These are phyloP conservation scores for Exophiala alcalophila DNA, from an alignment of 2,329 filamentous ascomycete genomes.

Conservation along the genomic window DNA sequence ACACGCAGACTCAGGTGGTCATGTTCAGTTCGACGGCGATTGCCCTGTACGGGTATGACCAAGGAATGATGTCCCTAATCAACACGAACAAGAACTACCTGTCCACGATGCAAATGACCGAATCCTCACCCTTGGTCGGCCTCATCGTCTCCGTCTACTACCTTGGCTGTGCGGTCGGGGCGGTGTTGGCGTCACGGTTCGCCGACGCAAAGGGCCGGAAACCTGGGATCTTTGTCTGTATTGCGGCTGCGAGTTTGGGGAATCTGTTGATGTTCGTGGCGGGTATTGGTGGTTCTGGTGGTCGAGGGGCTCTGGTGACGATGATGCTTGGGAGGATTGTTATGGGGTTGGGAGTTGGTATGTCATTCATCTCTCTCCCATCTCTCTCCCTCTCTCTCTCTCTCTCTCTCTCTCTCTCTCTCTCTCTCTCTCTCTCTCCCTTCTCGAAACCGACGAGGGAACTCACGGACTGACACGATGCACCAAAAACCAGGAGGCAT, in stretches of 20 bases:
- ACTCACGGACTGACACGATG: no score
- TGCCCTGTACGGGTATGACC: conserved; percentile 52
- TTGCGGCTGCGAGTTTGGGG: conserved; percentile 53
- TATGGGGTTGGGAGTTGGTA: conserved; percentile 45
- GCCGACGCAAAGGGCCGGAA: conserved; percentile 56
- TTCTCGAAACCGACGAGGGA: no score
- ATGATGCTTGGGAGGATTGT: conserved; percentile 52
- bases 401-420: neutral
- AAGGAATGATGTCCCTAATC: conserved; percentile 54
- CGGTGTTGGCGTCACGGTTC: conserved; percentile 55
- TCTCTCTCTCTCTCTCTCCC: no score
- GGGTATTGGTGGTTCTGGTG: conserved; percentile 44
- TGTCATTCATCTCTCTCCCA: conserved; percentile 1
- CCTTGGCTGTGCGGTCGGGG: conserved; percentile 58
- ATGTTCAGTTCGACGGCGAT: conserved; percentile 54
- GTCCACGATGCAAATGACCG: conserved; percentile 54
- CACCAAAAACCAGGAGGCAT: conserved; percentile 58
- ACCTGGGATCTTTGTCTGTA: conserved; percentile 54
- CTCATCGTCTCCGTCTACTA: conserved; percentile 62
- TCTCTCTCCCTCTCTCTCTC: neutral
- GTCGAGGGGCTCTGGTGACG: conserved; percentile 43
- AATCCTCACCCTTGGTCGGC: conserved; percentile 54
- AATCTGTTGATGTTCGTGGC: conserved; percentile 61
- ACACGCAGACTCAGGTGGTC: conserved; percentile 50
- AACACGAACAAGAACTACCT: conserved; percentile 57